phyloP scores from a whole-genome alignment of 306 rosid species.

The Sphenostylis stenocarpa region DNA sequence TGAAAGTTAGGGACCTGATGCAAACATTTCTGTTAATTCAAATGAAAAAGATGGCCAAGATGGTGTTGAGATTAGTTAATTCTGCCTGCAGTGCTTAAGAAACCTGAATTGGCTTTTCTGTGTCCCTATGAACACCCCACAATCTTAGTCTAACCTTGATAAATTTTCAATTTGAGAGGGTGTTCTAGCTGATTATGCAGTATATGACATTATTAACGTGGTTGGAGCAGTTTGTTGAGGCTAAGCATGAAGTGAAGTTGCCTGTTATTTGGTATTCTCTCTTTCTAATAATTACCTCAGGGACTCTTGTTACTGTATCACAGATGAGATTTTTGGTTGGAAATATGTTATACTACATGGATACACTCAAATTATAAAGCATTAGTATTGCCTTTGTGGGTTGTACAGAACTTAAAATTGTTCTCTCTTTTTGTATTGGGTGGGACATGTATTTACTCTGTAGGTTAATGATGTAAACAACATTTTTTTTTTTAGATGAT shows the following conservation, averaged over 20 bases:
- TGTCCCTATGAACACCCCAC: constrained; percentile 12
- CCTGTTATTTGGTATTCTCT: constrained; percentile 31
- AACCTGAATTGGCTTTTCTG: constrained; percentile 31
- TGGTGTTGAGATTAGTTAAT: constrained; percentile 45
- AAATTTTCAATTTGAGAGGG: constrained; percentile 28
- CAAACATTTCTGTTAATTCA: constrained; percentile 35
- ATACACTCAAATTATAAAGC: constrained; percentile 5
- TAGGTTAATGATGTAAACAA: constrained; percentile 27
- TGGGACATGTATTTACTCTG: constrained; percentile 24
- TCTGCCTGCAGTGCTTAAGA: constrained; percentile 29
- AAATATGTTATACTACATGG: background rate
- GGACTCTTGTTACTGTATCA: constrained; percentile 8
- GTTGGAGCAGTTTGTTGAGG: constrained; percentile 15
- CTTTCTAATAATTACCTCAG: constrained; percentile 4
- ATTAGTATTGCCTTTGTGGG: constrained; percentile 26
- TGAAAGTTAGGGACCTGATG: constrained; percentile 37
- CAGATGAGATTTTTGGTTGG: constrained; percentile 27
- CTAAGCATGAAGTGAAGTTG: constrained; percentile 18
- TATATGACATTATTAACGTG: background rate
- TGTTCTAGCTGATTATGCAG: constrained; percentile 33
- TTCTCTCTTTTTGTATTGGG: constrained; percentile 14
- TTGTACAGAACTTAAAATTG: constrained; percentile 38
- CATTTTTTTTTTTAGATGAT: constrained; percentile 4
- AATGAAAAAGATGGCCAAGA: constrained; percentile 42
- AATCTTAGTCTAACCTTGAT: constrained; percentile 28